Evolutionary conservation across 2,329 filamentous ascomycete species (phyloP).

Genomic region (Diplocarpon rosae): DNA sequence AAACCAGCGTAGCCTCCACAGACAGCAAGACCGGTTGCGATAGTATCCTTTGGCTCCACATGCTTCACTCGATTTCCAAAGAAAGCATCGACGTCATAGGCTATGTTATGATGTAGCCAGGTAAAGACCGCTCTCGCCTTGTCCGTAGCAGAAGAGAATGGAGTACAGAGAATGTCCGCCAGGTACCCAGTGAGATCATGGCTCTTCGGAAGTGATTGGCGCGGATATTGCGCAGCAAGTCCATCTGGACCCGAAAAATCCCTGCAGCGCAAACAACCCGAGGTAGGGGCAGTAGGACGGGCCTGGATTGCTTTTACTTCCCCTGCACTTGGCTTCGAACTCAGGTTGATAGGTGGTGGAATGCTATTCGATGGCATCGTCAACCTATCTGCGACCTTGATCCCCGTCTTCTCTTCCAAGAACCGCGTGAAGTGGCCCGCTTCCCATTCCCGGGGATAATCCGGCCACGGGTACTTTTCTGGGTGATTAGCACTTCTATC

Average conservation of each 20-base stretch:
- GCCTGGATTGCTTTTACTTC: slow-evolving; percentile 36
- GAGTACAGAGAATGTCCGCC: slow-evolving; percentile 64
- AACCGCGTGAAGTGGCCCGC: slow-evolving; percentile 17
- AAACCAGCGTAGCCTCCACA: slow-evolving; percentile 85
- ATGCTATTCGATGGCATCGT: slow-evolving; percentile 9
- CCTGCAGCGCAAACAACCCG: slow-evolving; percentile 69
- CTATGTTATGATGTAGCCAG: slow-evolving; percentile 91
- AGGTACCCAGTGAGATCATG: slow-evolving; percentile 59
- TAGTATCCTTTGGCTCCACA: slow-evolving; percentile 59
- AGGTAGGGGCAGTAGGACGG: slow-evolving; percentile 10
- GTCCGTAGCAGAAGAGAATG: slow-evolving; percentile 74
- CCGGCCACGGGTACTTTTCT: slow-evolving; percentile 9
- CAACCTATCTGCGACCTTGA: slow-evolving; percentile 12
- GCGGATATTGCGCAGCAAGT: slow-evolving; percentile 68
- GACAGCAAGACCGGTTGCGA: slow-evolving; percentile 70
- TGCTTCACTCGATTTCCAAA: slow-evolving; percentile 59
- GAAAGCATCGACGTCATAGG: slow-evolving; percentile 72
- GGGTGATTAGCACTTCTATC: slow-evolving; percentile 17
- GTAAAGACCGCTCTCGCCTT: slow-evolving; percentile 89
- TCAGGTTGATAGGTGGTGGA: slow-evolving; percentile 24
- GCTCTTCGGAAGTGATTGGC: slow-evolving; percentile 52
- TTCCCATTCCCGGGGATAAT: slow-evolving; percentile 11
- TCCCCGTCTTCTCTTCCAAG: slow-evolving; percentile 20
- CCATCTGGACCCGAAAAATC: slow-evolving; percentile 77
- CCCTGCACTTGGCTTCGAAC: slow-evolving; percentile 28